These are phyloP conservation scores for Aspergillus costaricaensis DNA, from an alignment of 2,329 filamentous ascomycete genomes.

Conservation along the genomic window DNA sequence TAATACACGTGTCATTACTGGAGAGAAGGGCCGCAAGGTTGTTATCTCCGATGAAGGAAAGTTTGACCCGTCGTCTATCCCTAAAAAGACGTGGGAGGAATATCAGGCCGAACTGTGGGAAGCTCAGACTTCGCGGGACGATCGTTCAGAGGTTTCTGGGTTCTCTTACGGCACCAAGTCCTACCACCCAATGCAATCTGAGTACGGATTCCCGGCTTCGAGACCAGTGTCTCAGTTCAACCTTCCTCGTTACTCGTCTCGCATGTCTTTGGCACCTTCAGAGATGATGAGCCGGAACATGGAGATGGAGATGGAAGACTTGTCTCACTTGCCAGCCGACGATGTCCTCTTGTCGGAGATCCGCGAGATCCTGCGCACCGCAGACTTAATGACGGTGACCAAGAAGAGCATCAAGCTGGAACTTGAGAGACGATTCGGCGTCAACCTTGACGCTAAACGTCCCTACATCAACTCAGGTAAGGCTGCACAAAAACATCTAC, in stretches of 20 bases:
- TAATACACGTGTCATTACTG: constrained; percentile 95
- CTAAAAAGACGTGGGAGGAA: constrained; percentile 98
- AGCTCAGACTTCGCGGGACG: constrained; percentile 77
- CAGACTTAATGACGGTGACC: constrained; percentile 95
- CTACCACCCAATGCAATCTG: constrained; percentile 62
- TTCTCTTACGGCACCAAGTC: constrained; percentile 92
- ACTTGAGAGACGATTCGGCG: constrained; percentile 85
- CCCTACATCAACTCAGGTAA: constrained; percentile 91
- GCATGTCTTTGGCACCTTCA: constrained; percentile 78
- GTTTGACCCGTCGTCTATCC: constrained; percentile 89
- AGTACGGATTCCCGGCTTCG: constrained; percentile 70
- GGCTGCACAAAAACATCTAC: constrained; percentile 29
- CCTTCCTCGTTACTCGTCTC: constrained; percentile 60
- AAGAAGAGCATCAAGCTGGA: constrained; percentile 98
- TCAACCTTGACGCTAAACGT: constrained; percentile 81
- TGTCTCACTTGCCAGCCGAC: constrained; percentile 78
- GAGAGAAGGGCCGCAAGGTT: constrained; percentile 88
- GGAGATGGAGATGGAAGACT: constrained; percentile 73
- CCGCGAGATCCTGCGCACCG: constrained; percentile 84
- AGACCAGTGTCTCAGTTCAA: constrained; percentile 63
- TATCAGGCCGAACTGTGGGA: constrained; percentile 99
- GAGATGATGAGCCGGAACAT: constrained; percentile 66
- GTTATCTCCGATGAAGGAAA: constrained; percentile 96
- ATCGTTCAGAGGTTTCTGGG: constrained; percentile 88
- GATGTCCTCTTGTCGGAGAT: constrained; percentile 92